phyloP scores from a whole-genome alignment of 345 rosid species.

The Salix suchowensis region DNA sequence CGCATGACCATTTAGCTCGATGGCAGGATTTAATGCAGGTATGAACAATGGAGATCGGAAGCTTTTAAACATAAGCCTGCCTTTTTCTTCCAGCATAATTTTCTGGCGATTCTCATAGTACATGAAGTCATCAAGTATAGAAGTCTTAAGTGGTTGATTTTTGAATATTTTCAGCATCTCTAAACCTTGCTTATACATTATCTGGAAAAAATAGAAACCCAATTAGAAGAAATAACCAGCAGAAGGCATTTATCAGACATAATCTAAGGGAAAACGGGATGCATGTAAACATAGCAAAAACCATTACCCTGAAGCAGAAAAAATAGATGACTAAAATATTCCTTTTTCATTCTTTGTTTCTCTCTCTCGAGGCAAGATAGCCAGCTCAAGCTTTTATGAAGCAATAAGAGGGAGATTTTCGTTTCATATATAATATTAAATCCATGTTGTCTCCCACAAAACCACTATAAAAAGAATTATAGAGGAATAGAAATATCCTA shows the following conservation, averaged over 20 bases:
- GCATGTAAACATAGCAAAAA: neutral
- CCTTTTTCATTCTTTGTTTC: no score
- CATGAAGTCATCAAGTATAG: conserved; percentile 74
- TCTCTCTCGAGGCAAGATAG: neutral
- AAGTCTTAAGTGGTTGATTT: conserved; percentile 50
- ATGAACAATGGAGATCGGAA: conserved; percentile 37
- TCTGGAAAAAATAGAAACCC: conserved; percentile 38
- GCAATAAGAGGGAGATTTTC: neutral
- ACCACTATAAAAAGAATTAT: neutral
- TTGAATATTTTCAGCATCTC: conserved; percentile 79
- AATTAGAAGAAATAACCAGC: neutral
- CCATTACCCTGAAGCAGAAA: neutral
- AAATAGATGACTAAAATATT: neutral
- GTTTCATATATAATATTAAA: neutral
- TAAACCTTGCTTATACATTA: conserved; percentile 67
- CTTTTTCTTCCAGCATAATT: conserved; percentile 76
- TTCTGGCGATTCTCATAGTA: conserved; percentile 83
- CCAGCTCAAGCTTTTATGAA: neutral
- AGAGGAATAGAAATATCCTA: neutral
- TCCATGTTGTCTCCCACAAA: neutral
- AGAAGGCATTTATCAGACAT: neutral
- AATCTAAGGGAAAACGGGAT: neutral
- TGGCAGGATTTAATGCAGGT: conserved; percentile 41
- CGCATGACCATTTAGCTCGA: conserved; percentile 19
- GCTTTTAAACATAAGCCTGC: conserved; percentile 38